A percentile compares a stretch with the other conserved stretches of the same genome.
phyloP scores from a whole-genome alignment of 2,329 filamentous ascomycete genomes.

The Paracorniculantispora psalliotae region DNA sequence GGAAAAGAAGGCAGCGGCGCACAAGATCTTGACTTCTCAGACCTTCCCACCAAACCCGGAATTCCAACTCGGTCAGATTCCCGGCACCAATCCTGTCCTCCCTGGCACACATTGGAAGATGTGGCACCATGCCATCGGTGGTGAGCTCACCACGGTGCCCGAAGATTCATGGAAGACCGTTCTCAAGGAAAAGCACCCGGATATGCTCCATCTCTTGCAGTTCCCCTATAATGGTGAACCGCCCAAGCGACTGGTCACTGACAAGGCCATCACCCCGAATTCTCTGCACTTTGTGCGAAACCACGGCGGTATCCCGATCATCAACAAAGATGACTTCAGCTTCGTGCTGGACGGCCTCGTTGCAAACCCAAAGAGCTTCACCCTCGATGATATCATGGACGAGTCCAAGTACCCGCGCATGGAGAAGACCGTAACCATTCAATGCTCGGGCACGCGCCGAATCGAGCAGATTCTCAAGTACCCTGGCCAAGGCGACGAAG shows the following conservation, averaged over 20 bases:
- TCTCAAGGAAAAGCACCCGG: constrained; percentile 50
- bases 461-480: constrained; percentile 64
- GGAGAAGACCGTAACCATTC: constrained; percentile 55
- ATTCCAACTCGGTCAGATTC: constrained; percentile 51
- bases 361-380: constrained; percentile 50
- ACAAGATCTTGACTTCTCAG: constrained; percentile 38
- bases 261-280: constrained; percentile 57
- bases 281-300: constrained; percentile 60
- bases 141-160: constrained; percentile 40
- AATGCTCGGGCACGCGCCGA: constrained; percentile 64
- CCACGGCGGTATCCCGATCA: constrained; percentile 65
- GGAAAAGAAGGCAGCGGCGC: constrained; percentile 58
- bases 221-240: constrained; percentile 63
- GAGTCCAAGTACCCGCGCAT: constrained; percentile 55
- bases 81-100: constrained; percentile 53
- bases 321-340: constrained; percentile 50
- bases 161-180: constrained; percentile 56
- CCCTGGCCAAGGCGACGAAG: constrained; percentile 61
- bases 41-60: constrained; percentile 40
- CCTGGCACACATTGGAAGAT: constrained; percentile 52
- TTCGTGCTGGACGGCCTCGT: constrained; percentile 58
- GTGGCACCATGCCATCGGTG: constrained; percentile 48
- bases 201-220: constrained; percentile 58
- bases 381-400: constrained; percentile 55
- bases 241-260: constrained; percentile 50